Evolutionary conservation across 371 early-diverging fungal genomes (phyloP).

Genomic region (Blakeslea trispora): DNA sequence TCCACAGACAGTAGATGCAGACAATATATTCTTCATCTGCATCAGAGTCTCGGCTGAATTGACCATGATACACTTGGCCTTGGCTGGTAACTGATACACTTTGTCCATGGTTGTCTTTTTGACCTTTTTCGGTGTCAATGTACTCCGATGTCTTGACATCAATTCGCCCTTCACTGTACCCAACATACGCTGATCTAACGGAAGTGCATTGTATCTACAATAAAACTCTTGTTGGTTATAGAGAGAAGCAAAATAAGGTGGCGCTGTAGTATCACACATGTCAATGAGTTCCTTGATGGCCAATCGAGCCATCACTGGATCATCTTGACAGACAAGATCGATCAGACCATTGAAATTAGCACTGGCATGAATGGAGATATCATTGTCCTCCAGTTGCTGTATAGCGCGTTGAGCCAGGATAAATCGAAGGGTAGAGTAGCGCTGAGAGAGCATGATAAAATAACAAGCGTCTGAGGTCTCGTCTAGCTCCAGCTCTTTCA

Average conservation of each 20-base stretch:
- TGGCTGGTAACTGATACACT: slow-evolving; percentile 31
- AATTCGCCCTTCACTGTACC: slow-evolving; percentile 45
- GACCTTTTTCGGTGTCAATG: slow-evolving; percentile 19
- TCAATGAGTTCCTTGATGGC: slow-evolving; percentile 51
- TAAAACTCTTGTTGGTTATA: slow-evolving; percentile 41
- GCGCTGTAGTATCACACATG: slow-evolving; percentile 38
- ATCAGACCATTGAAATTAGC: slow-evolving; percentile 49
- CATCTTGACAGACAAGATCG: slow-evolving; percentile 28
- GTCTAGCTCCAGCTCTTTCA: slow-evolving; percentile 24
- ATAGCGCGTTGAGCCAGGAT: slow-evolving; percentile 36
- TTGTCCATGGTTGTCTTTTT: neutral
- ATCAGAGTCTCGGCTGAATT: slow-evolving; percentile 28
- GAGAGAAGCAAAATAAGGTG: slow-evolving; percentile 39
- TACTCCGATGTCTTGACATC: slow-evolving; percentile 28
- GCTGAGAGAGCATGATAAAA: slow-evolving; percentile 43
- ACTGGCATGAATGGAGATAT: slow-evolving; percentile 35
- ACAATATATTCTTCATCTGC: slow-evolving; percentile 29
- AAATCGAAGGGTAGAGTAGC: slow-evolving; percentile 40
- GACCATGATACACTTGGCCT: slow-evolving; percentile 30
- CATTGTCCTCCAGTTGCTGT: slow-evolving; percentile 43
- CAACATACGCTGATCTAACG: slow-evolving; percentile 28
- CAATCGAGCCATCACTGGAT: slow-evolving; percentile 34
- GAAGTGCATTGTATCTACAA: slow-evolving; percentile 31
- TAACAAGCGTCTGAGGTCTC: slow-evolving; percentile 23
- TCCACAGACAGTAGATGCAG: slow-evolving; percentile 28